These are phyloP conservation scores for Fusarium burgessii DNA, from an alignment of 2,329 filamentous ascomycete species.

Conservation along the genomic window DNA sequence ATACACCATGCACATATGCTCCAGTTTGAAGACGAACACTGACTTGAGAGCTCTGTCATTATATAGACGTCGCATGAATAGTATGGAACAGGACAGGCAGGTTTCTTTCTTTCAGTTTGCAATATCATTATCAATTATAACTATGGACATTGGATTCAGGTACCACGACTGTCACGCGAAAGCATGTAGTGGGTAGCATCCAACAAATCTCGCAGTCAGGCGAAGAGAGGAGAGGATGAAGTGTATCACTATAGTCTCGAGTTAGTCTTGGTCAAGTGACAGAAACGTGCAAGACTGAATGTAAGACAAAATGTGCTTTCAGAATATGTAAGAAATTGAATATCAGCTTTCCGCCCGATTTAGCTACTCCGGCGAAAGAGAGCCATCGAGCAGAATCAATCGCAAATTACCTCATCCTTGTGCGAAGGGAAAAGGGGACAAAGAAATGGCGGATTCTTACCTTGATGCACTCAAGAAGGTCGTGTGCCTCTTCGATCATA, in stretches of 20 bases:
- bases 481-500: conserved; percentile 37
- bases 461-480: conserved; percentile 34
- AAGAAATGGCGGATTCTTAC: conserved; percentile 44
- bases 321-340: conserved; percentile 99
- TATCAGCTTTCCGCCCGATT: conserved; percentile 85
- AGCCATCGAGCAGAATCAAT: conserved; percentile 89
- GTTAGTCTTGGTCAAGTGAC: conserved; percentile 43
- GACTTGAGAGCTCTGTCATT: neutral
- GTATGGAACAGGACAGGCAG: too few relatives aligned
- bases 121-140: neutral
- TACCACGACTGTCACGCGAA: too few relatives aligned
- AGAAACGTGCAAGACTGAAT: conserved; percentile 41
- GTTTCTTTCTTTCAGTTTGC: neutral
- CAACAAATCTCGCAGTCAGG: too few relatives aligned
- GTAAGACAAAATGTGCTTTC: conserved; percentile 59
- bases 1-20: too few relatives aligned
- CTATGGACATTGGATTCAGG: neutral
- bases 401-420: conserved; percentile 98
- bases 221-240: too few relatives aligned
- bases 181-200: neutral
- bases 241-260: conserved; percentile 32
- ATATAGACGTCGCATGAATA: neutral
- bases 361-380: conserved; percentile 90
- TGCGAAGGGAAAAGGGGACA: conserved; percentile 14
- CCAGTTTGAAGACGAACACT: too few relatives aligned